A percentile compares a stretch with the other conserved stretches of the same genome.
These are phyloP conservation scores for Tubosaeta brunneosetosa DNA, from an alignment of 768 basidiomycete species.

Conservation along the genomic window DNA sequence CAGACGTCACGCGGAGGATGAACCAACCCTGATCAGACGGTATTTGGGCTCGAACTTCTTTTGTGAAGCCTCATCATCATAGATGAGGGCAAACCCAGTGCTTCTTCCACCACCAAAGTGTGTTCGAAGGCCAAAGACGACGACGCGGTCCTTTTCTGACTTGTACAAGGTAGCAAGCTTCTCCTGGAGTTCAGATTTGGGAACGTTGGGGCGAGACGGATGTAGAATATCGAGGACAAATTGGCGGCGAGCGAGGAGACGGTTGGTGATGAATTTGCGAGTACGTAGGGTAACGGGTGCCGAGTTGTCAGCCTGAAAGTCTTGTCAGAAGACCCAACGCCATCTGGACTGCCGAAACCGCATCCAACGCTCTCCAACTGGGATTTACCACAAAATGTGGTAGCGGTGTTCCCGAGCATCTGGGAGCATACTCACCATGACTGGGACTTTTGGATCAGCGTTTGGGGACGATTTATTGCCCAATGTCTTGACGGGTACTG, in stretches of 20 bases:
- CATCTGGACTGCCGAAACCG: slow-evolving; percentile 19
- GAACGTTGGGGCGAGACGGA: slow-evolving; percentile 91
- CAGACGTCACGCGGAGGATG: background rate
- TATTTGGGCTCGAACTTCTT: slow-evolving; percentile 97
- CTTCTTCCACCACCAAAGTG: slow-evolving; percentile 97
- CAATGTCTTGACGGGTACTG: slow-evolving; percentile 26
- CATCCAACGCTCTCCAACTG: slow-evolving; percentile 25
- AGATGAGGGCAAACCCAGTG: slow-evolving; percentile 96
- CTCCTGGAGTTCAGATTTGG: slow-evolving; percentile 86
- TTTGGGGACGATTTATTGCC: slow-evolving; percentile 21
- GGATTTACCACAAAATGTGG: slow-evolving; percentile 9
- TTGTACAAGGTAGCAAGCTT: slow-evolving; percentile 94
- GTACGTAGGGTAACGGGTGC: slow-evolving; percentile 94
- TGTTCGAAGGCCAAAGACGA: slow-evolving; percentile 92
- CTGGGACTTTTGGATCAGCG: slow-evolving; percentile 18
- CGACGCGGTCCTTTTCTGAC: slow-evolving; percentile 83
- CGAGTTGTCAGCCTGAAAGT: slow-evolving; percentile 63
- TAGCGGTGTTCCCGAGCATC: background rate
- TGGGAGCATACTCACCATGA: slow-evolving; percentile 34
- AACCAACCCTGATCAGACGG: slow-evolving; percentile 86
- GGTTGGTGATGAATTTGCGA: slow-evolving; percentile 99
- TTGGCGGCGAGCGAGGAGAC: slow-evolving; percentile 92
- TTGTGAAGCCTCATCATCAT: slow-evolving; percentile 92
- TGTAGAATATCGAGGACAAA: slow-evolving; percentile 94
- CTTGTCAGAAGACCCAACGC: slow-evolving; percentile 12